Evolutionary conservation across 1,139 yeast genomes (phyloP).

Genomic region (Taphrina pruni): DNA sequence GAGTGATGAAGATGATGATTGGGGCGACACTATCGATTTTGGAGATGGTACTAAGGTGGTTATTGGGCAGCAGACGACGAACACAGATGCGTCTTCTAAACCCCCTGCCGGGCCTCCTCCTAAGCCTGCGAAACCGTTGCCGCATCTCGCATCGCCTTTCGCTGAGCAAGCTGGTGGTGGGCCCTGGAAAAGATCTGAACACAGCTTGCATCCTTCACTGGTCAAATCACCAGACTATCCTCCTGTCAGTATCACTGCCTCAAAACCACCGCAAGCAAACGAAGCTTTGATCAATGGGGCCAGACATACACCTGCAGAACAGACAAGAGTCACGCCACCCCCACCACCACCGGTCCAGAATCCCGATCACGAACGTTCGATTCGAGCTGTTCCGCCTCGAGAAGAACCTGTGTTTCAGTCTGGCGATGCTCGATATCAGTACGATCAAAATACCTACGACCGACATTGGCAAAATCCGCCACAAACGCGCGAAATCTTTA

Average conservation of each 20-base stretch:
- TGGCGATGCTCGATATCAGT: constrained; percentile 35
- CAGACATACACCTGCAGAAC: too few relatives aligned
- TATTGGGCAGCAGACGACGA: constrained; percentile 36
- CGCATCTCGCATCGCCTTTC: constrained; percentile 1
- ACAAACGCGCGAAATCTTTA: constrained; percentile 37
- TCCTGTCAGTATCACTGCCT: constrained; percentile 9
- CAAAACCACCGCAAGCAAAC: too few relatives aligned
- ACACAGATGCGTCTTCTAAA: background rate
- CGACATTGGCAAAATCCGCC: constrained; percentile 40
- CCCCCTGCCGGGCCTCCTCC: constrained; percentile 5
- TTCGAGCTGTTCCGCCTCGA: background rate
- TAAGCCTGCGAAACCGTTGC: background rate
- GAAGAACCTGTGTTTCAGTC: constrained; percentile 2
- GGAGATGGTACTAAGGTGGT: constrained; percentile 49
- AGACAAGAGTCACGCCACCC: too few relatives aligned
- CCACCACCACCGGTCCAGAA: too few relatives aligned
- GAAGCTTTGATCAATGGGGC: too few relatives aligned
- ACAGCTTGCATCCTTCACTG: background rate
- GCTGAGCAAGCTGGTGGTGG: constrained; percentile 11
- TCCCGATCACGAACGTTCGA: too few relatives aligned
- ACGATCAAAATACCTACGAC: constrained; percentile 37
- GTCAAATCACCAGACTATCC: constrained; percentile 21
- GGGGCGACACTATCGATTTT: constrained; percentile 49
- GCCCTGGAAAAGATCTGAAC: constrained; percentile 31
- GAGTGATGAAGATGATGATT: constrained; percentile 52